A percentile compares a stretch with the other conserved stretches of the same genome.
These are phyloP conservation scores for Geosmithia flava DNA, from an alignment of 2,329 filamentous ascomycete species.

Conservation along the genomic window DNA sequence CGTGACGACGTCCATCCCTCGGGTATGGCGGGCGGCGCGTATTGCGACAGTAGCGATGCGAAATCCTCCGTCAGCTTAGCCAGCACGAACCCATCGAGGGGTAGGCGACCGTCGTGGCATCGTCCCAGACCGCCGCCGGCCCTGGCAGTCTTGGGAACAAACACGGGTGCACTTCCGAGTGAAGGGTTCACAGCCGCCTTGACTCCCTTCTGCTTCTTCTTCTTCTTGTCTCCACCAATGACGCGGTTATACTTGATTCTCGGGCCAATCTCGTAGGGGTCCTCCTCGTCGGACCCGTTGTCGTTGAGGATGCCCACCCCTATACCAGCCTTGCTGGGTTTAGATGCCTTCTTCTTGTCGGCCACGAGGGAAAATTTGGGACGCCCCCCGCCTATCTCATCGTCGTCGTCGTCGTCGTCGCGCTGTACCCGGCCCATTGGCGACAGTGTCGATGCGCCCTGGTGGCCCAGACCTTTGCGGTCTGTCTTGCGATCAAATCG, in stretches of 20 bases:
- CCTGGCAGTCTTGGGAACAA: slow-evolving; percentile 47
- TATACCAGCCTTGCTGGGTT: slow-evolving; percentile 51
- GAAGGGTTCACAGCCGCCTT: slow-evolving; percentile 48
- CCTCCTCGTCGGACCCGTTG: slow-evolving; percentile 88
- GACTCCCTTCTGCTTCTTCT: slow-evolving; percentile 49
- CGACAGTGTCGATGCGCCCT: slow-evolving; percentile 42
- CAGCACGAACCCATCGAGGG: slow-evolving; percentile 70
- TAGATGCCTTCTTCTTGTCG: slow-evolving; percentile 35
- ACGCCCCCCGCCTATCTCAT: slow-evolving; percentile 1
- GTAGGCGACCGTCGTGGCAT: slow-evolving; percentile 74
- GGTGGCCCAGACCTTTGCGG: slow-evolving; percentile 58
- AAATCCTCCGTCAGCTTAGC: slow-evolving; percentile 35
- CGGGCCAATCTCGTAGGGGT: slow-evolving; percentile 85
- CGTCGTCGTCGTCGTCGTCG: slow-evolving; percentile 25
- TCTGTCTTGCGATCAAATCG: slow-evolving; percentile 53
- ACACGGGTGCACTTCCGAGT: slow-evolving; percentile 56
- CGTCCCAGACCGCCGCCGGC: slow-evolving; percentile 29
- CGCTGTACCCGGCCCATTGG: slow-evolving; percentile 12
- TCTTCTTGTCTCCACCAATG: slow-evolving; percentile 73
- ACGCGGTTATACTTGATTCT: slow-evolving; percentile 77
- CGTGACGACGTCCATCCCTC: slow-evolving; percentile 60
- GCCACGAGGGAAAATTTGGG: slow-evolving; percentile 7
- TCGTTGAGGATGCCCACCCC: slow-evolving; percentile 87
- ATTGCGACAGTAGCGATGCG: slow-evolving; percentile 21
- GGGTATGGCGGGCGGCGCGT: slow-evolving; percentile 56